phyloP scores from a whole-genome alignment of 2,329 filamentous ascomycete genomes.

The Exophiala alcalophila region DNA sequence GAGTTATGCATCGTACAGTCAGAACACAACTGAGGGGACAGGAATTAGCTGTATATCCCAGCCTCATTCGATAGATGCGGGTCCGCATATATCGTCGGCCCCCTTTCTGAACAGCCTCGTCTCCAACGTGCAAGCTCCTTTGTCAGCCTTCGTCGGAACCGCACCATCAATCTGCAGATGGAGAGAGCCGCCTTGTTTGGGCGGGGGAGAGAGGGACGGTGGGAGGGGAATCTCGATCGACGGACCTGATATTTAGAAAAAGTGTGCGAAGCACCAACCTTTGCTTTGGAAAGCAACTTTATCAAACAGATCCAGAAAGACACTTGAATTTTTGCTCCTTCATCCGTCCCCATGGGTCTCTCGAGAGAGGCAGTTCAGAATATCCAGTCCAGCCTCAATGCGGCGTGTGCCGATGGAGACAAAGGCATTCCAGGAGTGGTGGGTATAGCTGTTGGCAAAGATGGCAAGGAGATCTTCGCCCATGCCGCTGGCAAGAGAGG shows the following conservation, averaged over 20 bases:
- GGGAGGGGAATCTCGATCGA: background rate
- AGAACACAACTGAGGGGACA: background rate
- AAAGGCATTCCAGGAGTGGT: conserved; percentile 38
- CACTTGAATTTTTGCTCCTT: background rate
- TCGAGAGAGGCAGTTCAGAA: conserved; percentile 14
- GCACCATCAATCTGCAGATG: background rate
- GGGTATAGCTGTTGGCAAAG: conserved; percentile 28
- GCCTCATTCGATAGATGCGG: background rate
- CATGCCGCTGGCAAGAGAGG: conserved; percentile 32
- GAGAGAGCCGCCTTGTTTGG: background rate
- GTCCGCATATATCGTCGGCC: background rate
- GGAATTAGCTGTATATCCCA: background rate
- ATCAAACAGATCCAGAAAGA: too few relatives aligned
- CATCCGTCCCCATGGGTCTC: conserved; percentile 13
- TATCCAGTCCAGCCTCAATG: conserved; percentile 11
- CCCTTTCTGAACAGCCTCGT: background rate
- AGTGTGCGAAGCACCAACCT: too few relatives aligned
- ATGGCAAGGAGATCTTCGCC: conserved; percentile 30
- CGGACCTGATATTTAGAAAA: conserved; percentile 3
- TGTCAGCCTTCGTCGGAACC: conserved; percentile 5
- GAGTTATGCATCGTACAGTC: background rate
- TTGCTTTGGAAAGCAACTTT: too few relatives aligned
- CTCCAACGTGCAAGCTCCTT: background rate
- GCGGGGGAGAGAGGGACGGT: background rate
- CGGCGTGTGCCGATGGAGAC: conserved; percentile 35